These are phyloP conservation scores for Rhododendron henanense DNA, from an alignment of 148 eudicot genomes.

Conservation along the genomic window DNA sequence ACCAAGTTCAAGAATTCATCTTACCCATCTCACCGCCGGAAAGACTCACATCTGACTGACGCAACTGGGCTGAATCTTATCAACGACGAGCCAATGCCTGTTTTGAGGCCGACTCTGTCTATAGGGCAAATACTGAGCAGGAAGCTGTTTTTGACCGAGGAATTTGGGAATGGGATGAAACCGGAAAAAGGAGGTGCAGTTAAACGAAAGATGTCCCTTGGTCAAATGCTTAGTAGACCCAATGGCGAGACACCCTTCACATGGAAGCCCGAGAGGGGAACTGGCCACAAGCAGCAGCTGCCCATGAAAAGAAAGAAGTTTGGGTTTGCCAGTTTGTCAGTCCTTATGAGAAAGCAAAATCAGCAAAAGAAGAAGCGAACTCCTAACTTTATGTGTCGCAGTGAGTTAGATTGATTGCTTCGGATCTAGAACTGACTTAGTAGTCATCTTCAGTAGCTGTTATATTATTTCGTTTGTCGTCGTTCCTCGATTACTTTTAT, in stretches of 20 bases:
- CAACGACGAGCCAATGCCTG: constrained; percentile 34
- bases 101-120: constrained; percentile 60
- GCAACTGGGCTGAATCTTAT: constrained; percentile 44
- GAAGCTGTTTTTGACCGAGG: constrained; percentile 77
- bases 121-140: constrained; percentile 92
- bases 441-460: not conserved
- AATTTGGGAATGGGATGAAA: constrained; percentile 44
- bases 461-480: not conserved
- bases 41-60: constrained; percentile 49
- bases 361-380: constrained; percentile 66
- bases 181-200: constrained; percentile 16
- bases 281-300: constrained; percentile 28
- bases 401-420: not conserved
- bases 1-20: constrained; percentile 69
- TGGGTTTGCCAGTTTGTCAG: constrained; percentile 67
- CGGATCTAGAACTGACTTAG: not conserved
- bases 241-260: constrained; percentile 26
- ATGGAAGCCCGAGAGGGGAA: constrained; percentile 43
- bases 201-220: constrained; percentile 63
- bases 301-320: constrained; percentile 79
- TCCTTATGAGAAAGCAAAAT: constrained; percentile 58
- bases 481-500: not conserved
- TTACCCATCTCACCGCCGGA: constrained; percentile 34
- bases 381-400: constrained; percentile 24
- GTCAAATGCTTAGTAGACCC: constrained; percentile 74